Percentiles rank a stretch among this genome's conserved stretches.
Conservation (phyloP, 805 yeast genomes). For the Yarrowia sp. region DNA sequence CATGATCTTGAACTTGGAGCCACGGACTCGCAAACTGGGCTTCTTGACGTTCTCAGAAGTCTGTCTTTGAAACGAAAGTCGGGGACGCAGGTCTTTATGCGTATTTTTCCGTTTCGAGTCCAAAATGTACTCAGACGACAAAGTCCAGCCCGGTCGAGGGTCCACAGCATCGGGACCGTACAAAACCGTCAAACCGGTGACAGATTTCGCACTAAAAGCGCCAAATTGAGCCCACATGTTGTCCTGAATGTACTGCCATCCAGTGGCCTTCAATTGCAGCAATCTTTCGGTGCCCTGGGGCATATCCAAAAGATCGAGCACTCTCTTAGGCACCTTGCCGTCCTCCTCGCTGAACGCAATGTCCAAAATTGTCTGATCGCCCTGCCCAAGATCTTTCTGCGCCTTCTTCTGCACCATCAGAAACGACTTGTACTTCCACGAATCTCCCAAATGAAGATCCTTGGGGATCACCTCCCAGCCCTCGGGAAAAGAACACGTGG, state of each 20-base stretch:
- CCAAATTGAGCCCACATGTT: constrained; percentile 65
- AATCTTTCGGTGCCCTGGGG: background rate
- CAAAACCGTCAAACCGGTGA: constrained; percentile 62
- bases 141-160: constrained; percentile 69
- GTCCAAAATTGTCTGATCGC: constrained; percentile 3
- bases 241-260: constrained; percentile 21
- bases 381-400: constrained; percentile 26
- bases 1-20: constrained; percentile 62
- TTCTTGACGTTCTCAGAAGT: constrained; percentile 22
- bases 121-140: constrained; percentile 36
- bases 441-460: constrained; percentile 45
- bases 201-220: constrained; percentile 39
- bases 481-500: background rate
- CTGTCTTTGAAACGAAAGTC: constrained; percentile 26
- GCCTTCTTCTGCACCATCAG: constrained; percentile 37
- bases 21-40: constrained; percentile 40
- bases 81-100: constrained; percentile 13
- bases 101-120: constrained; percentile 1
- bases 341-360: background rate
- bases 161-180: constrained; percentile 73
- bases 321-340: background rate
- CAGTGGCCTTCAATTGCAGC: background rate
- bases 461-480: constrained; percentile 47
- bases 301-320: background rate
- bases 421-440: constrained; percentile 44